Conservation (phyloP, 2,329 filamentous ascomycete genomes). For the Laburnicola sp. region DNA sequence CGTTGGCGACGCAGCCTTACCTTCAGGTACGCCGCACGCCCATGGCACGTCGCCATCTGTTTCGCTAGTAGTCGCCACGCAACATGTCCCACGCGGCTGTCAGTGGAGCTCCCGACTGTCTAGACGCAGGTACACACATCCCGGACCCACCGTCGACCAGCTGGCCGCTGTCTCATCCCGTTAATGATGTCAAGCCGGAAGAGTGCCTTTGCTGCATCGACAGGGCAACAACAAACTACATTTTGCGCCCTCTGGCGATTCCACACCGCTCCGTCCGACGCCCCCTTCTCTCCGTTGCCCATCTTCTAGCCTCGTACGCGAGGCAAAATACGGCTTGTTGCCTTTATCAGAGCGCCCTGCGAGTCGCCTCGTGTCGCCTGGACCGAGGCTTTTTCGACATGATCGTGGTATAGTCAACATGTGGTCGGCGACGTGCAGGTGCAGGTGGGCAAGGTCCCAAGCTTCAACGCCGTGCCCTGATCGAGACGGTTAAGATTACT, state of each 20-base stretch:
- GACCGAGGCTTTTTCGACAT: neutral
- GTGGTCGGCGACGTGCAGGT: too few species aligned
- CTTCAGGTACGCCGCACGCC: neutral
- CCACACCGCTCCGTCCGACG: slow-evolving; percentile 9
- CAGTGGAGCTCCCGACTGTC: slow-evolving; percentile 11
- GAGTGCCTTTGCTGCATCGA: slow-evolving; percentile 15
- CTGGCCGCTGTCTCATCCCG: slow-evolving; percentile 23
- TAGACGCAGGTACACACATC: slow-evolving; percentile 33
- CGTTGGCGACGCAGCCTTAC: slow-evolving; percentile 26
- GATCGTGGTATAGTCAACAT: too few species aligned
- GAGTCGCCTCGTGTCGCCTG: slow-evolving; percentile 20
- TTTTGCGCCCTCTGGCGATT: slow-evolving; percentile 8
- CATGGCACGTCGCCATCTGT: slow-evolving; percentile 25
- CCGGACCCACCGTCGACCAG: slow-evolving; percentile 7
- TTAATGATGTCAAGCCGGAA: slow-evolving; percentile 8
- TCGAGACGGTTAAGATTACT: too few species aligned
- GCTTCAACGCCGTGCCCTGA: too few species aligned
- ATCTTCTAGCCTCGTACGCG: neutral
- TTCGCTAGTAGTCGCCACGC: slow-evolving; percentile 24
- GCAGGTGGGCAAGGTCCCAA: too few species aligned
- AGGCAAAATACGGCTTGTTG: neutral
- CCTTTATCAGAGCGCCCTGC: slow-evolving; percentile 14
- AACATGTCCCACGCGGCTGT: slow-evolving; percentile 16
- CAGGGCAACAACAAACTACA: slow-evolving; percentile 9
- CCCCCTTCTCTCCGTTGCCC: slow-evolving; percentile 12